A percentile compares a stretch with the other conserved stretches of the same genome.
These are phyloP conservation scores for Kodamaea hsintzibuensis DNA, from an alignment of 805 yeast species.

Conservation along the genomic window DNA sequence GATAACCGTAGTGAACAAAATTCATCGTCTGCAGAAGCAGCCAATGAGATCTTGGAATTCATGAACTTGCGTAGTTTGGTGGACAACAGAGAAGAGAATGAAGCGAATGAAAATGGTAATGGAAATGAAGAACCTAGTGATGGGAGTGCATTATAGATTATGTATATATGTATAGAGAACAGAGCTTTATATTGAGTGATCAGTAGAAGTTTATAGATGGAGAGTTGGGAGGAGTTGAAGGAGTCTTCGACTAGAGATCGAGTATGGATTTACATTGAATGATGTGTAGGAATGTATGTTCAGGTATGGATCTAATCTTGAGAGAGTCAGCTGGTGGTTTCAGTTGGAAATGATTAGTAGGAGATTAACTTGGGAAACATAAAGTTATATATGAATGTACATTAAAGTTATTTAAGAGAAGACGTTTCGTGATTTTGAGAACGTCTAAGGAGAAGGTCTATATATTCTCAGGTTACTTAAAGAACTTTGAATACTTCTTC, in stretches of 20 bases:
- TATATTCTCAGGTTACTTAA: conserved; percentile 28
- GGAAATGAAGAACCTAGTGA: not conserved
- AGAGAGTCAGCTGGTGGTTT: too few species aligned
- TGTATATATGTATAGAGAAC: conserved; percentile 1
- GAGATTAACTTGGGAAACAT: too few species aligned
- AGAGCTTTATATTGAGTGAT: not conserved
- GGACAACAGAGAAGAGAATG: conserved; percentile 14
- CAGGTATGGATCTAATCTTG: too few species aligned
- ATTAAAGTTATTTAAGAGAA: too few species aligned
- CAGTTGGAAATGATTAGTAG: too few species aligned
- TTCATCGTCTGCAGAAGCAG: conserved; percentile 3
- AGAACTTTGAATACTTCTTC: conserved; percentile 63
- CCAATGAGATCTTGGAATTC: conserved; percentile 22
- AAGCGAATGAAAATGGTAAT: not conserved
- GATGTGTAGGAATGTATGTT: too few species aligned
- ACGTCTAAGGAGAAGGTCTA: too few species aligned
- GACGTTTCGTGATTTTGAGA: too few species aligned
- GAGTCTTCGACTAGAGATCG: too few species aligned
- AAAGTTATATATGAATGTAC: too few species aligned
- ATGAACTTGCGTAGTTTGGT: conserved; percentile 29
- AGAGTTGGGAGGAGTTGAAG: not conserved
- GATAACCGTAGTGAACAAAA: conserved; percentile 2
- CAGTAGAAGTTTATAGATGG: not conserved
- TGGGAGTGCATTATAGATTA: conserved; percentile 1
- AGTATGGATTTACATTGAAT: too few species aligned